Evolutionary conservation across 768 basidiomycete species (phyloP), one percentile per base, ranked within the genome.

Genomic region (Boletellus emodensis): DNA sequence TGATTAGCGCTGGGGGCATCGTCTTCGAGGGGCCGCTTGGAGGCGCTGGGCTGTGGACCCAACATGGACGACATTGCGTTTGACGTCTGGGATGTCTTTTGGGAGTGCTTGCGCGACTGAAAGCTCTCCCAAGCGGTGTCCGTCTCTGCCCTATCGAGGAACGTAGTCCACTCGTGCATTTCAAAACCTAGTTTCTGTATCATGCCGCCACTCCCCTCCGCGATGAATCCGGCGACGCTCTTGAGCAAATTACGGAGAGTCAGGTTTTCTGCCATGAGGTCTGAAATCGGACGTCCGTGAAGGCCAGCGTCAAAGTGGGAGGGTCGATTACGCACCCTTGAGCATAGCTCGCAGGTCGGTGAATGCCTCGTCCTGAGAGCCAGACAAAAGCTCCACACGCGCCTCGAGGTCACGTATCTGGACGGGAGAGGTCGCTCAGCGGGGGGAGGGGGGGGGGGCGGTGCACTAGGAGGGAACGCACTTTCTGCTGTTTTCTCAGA

Each of bases 331-430:
- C 72, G 13, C 39, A 83, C 88, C 88, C 72, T 82, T 89, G 39
- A 94, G 70, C 43, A 94, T 84, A 56, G 87, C 84, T 51, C 87
- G 77, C 78, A 94, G 79, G 66, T 94, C 87, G 26, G 80, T 81
- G 48, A 91, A 72, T 6, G 90, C 84, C 68, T 95, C 90, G 75
- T 94, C 94, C 61, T 92, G 85, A 37, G 89, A 90, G 17, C 90
- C 92, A 6, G 93, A 95, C 15, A 96, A 78, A 8, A 96, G 84
- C 69, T 94, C 93, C n/a, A 96, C 91, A 40, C 90, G 82, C 17
- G 93, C 93, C 71, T 96, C 94, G 34, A 96, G 82, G 70, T 96
- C 94, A 18, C 93, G 89, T 68, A 96, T 94, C 90, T 96, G 59
- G 43, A 36, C 26, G 40, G 48, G 34, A 40, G 40, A 54, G 48